Percentiles rank a stretch among this genome's conserved stretches.
Conservation (phyloP, 1,284 basidiomycete genomes). For the Xerocomus nothofagi region DNA sequence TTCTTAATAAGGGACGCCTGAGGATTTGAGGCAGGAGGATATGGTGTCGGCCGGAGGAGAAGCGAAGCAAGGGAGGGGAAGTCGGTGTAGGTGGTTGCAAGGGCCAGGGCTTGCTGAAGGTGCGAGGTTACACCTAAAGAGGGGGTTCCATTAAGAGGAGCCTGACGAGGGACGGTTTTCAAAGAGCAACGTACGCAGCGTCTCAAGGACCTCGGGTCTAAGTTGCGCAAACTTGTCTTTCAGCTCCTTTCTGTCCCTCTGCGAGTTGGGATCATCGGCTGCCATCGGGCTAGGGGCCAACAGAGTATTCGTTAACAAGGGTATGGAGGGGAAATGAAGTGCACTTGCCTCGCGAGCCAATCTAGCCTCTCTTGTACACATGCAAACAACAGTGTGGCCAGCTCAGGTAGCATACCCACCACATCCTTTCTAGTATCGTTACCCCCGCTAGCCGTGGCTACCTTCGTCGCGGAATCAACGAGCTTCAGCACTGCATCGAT, state of each 20-base stretch:
- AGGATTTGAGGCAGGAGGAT: constrained; percentile 63
- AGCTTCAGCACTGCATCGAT: constrained; percentile 74
- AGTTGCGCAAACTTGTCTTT: constrained; percentile 65
- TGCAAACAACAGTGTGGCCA: constrained; percentile 69
- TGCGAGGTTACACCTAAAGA: constrained; percentile 56
- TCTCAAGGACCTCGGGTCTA: constrained; percentile 73
- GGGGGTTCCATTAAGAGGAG: not conserved
- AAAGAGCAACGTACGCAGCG: constrained; percentile 57
- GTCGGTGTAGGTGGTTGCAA: constrained; percentile 86
- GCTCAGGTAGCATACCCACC: constrained; percentile 53
- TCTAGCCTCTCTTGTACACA: constrained; percentile 74
- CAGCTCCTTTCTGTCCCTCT: constrained; percentile 57
- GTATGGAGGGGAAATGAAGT: not conserved
- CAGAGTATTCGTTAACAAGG: constrained; percentile 5
- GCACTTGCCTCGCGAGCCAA: constrained; percentile 62
- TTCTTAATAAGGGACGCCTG: constrained; percentile 57
- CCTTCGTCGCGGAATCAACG: constrained; percentile 66
- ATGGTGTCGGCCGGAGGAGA: constrained; percentile 68
- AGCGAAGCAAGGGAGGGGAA: constrained; percentile 81
- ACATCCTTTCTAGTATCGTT: constrained; percentile 51
- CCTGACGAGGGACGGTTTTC: not conserved
- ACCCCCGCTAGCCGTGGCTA: constrained; percentile 22
- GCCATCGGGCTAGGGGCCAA: constrained; percentile 42
- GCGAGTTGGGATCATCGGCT: constrained; percentile 43
- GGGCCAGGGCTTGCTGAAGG: constrained; percentile 67